Conservation (phyloP, 2,329 filamentous ascomycete species). For the Zymoseptoria pseudotritici region DNA sequence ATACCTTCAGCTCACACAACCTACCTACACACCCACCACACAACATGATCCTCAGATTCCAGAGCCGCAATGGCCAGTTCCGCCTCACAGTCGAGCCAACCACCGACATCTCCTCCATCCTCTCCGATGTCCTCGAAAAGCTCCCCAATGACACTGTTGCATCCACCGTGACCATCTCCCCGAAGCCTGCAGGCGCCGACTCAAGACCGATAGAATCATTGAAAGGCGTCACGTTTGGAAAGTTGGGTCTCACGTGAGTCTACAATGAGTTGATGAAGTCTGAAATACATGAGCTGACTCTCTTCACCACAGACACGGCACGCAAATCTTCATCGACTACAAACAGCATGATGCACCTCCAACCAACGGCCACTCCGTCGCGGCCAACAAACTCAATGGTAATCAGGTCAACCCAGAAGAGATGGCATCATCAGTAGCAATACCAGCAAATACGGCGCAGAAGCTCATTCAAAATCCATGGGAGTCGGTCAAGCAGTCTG, state of each 20-base stretch:
- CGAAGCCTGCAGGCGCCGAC: conserved; percentile 53
- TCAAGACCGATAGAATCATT: conserved; percentile 47
- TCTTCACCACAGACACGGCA: conserved; percentile 54
- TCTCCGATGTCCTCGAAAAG: conserved; percentile 50
- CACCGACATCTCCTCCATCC: conserved; percentile 59
- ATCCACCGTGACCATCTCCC: conserved; percentile 51
- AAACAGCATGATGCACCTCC: conserved; percentile 45
- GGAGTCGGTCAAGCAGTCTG: conserved; percentile 84
- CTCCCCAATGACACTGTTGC: conserved; percentile 51
- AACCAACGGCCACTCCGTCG: conserved; percentile 43
- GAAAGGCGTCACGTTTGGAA: conserved; percentile 48
- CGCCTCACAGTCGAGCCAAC: conserved; percentile 69
- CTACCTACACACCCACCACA: conserved; percentile 1
- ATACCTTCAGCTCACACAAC: not conserved
- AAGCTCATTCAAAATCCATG: conserved; percentile 76
- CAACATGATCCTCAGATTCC: conserved; percentile 74
- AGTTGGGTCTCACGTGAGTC: conserved; percentile 49
- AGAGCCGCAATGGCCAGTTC: conserved; percentile 88
- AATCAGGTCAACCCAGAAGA: conserved; percentile 64
- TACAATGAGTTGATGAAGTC: conserved; percentile 16
- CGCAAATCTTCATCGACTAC: conserved; percentile 83
- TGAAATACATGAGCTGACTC: not conserved
- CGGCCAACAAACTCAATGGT: conserved; percentile 66
- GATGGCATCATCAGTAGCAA: conserved; percentile 53
- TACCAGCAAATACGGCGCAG: conserved; percentile 49